Conservation (phyloP, 2,329 filamentous ascomycete species). For the Sarocladium strictum region DNA sequence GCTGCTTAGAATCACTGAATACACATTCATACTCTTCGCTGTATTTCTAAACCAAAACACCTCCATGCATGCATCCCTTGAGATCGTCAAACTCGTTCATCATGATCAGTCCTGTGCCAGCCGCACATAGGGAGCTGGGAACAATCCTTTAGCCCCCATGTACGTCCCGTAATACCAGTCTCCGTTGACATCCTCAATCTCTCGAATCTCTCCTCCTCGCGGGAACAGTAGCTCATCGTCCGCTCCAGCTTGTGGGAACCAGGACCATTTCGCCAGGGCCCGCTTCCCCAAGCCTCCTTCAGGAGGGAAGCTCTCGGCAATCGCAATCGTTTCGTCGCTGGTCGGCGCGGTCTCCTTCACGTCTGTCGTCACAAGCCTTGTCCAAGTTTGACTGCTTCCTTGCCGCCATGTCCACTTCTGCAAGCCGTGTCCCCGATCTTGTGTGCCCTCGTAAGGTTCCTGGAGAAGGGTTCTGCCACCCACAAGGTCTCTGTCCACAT, state of each 20-base stretch:
- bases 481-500: slow-evolving; percentile 66
- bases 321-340: slow-evolving; percentile 20
- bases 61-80: slow-evolving; percentile 2
- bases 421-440: slow-evolving; percentile 27
- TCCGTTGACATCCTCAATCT: slow-evolving; percentile 81
- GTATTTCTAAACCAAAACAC: slow-evolving; percentile 6
- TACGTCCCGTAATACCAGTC: slow-evolving; percentile 89
- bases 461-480: slow-evolving; percentile 67
- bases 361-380: slow-evolving; percentile 45
- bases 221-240: slow-evolving; percentile 81
- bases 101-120: slow-evolving; percentile 27
- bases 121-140: slow-evolving; percentile 71
- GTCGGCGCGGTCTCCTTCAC: slow-evolving; percentile 39
- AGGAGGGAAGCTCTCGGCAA: slow-evolving; percentile 53
- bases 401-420: slow-evolving; percentile 49
- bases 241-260: slow-evolving; percentile 61
- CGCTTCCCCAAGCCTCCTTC: slow-evolving; percentile 66
- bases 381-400: slow-evolving; percentile 25
- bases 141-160: slow-evolving; percentile 72
- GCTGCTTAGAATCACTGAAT: not conserved
- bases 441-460: slow-evolving; percentile 38
- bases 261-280: slow-evolving; percentile 66
- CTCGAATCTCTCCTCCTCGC: slow-evolving; percentile 71
- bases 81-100: slow-evolving; percentile 7
- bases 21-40: not conserved